Base-by-base conservation (phyloP, 768 basidiomycete species). In the Leccinum ochraceum region DNA sequence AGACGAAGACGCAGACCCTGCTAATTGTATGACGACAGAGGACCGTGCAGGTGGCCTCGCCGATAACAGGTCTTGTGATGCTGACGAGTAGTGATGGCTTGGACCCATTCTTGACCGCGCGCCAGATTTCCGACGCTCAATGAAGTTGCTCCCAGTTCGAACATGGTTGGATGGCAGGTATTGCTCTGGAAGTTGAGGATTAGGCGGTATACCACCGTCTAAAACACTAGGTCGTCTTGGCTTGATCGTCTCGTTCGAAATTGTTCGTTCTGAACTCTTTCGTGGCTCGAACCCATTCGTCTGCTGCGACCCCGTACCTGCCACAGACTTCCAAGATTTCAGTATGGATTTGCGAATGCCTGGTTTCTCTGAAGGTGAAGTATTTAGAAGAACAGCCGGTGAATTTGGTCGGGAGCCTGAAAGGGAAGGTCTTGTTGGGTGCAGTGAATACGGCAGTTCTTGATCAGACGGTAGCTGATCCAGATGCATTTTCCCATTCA, bases 401-500 rank as follows among this genome's bases (percentile, higher is more conserved):
- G 72, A 70, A 24, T 69, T 66, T 11, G 76, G 66, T 49, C 72
- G 66, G 44, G 72, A 76, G 22, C 66, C 54, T 71, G 75, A 48
- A 69, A 78, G 52, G 66, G 75, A 67, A 67, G 75, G 59, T 69
- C 76, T 62, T 62, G 75, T 49, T 68, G 66, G 46, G 52, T 62
- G 52, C 37, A 74, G 78, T 17, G 89, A 85, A 73, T 89, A 89
- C 24, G 84, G 37, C 16, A 22, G 16, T 20, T 66, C 88, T 65
- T 89, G 89, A 71, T 93, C 86, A 73, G 89, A 88, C 53, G 83
- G 81, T 58, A 90, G 76, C 20, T 80, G 79, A 63, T 83, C 83
- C 46, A 81, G 61, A 30, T 72, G 67, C 2, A 28, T 7, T 28
- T 28, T 28, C 6, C 68, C 61, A 53, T 71, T 72, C 14, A 49